A percentile compares a stretch with the other conserved stretches of the same genome.
These are phyloP conservation scores for Oryza officinalis DNA, from an alignment of 176 grass and related monocot species.

Conservation along the genomic window DNA sequence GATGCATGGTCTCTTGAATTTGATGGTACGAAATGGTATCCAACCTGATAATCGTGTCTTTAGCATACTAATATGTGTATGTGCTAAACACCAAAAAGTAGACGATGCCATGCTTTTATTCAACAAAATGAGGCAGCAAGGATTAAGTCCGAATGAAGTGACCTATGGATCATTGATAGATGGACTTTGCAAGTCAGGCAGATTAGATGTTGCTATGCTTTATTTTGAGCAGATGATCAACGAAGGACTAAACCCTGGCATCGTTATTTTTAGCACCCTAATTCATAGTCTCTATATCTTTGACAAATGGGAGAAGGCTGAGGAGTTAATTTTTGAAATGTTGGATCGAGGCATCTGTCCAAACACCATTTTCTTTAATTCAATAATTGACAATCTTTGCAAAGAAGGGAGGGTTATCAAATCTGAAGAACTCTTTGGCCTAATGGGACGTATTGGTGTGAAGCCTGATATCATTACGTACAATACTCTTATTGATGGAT, in stretches of 20 bases:
- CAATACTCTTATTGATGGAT: not conserved
- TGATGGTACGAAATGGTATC: too few relatives aligned
- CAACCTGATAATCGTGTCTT: too few relatives aligned
- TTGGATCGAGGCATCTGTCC: not conserved
- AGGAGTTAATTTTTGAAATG: conserved; percentile 42
- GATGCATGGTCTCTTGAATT: too few relatives aligned
- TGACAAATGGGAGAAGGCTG: conserved; percentile 16
- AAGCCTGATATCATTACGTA: not conserved
- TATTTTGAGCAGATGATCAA: conserved; percentile 4
- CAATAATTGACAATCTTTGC: not conserved
- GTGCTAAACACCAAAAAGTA: too few relatives aligned
- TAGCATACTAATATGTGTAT: too few relatives aligned
- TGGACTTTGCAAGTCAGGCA: not conserved
- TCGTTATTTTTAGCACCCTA: not conserved
- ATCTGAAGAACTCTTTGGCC: not conserved
- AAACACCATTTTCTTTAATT: not conserved
- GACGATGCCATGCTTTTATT: too few relatives aligned
- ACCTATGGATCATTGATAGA: not conserved
- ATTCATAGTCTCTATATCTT: not conserved
- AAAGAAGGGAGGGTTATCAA: not conserved
- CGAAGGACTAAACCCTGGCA: not conserved
- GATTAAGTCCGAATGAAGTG: too few relatives aligned
- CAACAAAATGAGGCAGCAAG: too few relatives aligned
- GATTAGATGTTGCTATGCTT: conserved; percentile 21
- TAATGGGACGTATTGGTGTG: not conserved